phyloP scores from a whole-genome alignment of 345 rosid genomes.

The Litchi chinensis region DNA sequence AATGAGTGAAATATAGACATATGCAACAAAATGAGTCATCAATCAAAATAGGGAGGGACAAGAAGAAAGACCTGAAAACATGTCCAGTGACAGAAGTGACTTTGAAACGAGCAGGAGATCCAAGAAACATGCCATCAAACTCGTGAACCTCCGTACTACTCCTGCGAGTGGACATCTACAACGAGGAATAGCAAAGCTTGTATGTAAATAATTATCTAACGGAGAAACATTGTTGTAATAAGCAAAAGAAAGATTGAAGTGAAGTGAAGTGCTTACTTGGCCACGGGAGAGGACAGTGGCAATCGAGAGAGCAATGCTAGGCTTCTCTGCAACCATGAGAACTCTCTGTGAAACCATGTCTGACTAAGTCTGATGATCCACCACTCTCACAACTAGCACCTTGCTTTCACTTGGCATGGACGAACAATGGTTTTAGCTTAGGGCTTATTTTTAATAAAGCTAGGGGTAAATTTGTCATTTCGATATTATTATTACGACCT shows the following conservation, averaged over 20 bases:
- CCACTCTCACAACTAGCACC: too few species aligned
- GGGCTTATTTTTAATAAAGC: too few species aligned
- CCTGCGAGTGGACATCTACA: slow-evolving; percentile 78
- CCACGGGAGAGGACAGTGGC: slow-evolving; percentile 83
- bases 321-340: slow-evolving; percentile 87
- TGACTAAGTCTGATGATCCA: too few species aligned
- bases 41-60: too few species aligned
- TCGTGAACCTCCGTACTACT: slow-evolving; percentile 91
- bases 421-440: too few species aligned
- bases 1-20: background rate
- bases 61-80: slow-evolving; percentile 77
- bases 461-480: too few species aligned
- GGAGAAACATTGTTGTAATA: background rate
- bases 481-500: too few species aligned
- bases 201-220: background rate
- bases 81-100: slow-evolving; percentile 94
- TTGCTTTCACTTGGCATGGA: too few species aligned
- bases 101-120: slow-evolving; percentile 55
- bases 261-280: slow-evolving; percentile 40
- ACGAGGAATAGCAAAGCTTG: slow-evolving; percentile 8
- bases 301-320: slow-evolving; percentile 87
- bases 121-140: slow-evolving; percentile 70
- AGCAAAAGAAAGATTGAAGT: background rate
- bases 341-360: too few species aligned
- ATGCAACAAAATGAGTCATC: background rate